Evolutionary conservation across 345 rosid species (phyloP).

Genomic region (Crucihimalaya himalaica): DNA sequence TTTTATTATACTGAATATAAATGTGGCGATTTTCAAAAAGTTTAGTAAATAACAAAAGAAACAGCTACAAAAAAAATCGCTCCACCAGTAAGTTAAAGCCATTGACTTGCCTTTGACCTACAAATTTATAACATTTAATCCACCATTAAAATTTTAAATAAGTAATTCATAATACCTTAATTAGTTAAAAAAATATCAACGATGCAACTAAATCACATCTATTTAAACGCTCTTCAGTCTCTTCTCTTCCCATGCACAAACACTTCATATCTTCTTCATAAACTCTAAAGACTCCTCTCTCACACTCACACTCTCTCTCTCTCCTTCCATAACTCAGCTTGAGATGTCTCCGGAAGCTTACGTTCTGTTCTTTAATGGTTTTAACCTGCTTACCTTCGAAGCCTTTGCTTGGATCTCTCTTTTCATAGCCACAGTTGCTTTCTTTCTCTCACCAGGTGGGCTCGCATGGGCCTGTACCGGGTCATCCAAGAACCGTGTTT

Average conservation of each 20-base stretch:
- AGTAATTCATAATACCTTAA: not conserved
- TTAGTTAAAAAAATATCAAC: not conserved
- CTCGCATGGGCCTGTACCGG: constrained; percentile 58
- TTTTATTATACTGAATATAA: not conserved
- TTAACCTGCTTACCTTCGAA: constrained; percentile 37
- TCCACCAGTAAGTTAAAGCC: not conserved
- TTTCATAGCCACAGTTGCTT: constrained; percentile 42
- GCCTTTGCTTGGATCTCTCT: constrained; percentile 38
- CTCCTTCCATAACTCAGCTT: not conserved
- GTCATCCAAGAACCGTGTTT: constrained; percentile 26
- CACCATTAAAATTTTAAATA: not conserved
- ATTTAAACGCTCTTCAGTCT: constrained; percentile 41
- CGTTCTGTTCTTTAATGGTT: constrained; percentile 23
- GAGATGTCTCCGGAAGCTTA: constrained; percentile 46
- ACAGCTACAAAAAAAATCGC: constrained; percentile 6
- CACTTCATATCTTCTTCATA: constrained; percentile 26
- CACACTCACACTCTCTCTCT: not conserved
- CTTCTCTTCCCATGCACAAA: constrained; percentile 34
- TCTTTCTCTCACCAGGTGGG: constrained; percentile 61
- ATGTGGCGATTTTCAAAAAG: constrained; percentile 10
- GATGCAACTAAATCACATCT: constrained; percentile 4
- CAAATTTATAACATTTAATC: constrained; percentile 10
- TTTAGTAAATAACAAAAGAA: constrained; percentile 24
- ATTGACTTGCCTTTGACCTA: constrained; percentile 22
- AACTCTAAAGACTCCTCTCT: not conserved